Evolutionary conservation across 2,329 filamentous ascomycete genomes (phyloP).

Genomic region (Penicillium decumbens): DNA sequence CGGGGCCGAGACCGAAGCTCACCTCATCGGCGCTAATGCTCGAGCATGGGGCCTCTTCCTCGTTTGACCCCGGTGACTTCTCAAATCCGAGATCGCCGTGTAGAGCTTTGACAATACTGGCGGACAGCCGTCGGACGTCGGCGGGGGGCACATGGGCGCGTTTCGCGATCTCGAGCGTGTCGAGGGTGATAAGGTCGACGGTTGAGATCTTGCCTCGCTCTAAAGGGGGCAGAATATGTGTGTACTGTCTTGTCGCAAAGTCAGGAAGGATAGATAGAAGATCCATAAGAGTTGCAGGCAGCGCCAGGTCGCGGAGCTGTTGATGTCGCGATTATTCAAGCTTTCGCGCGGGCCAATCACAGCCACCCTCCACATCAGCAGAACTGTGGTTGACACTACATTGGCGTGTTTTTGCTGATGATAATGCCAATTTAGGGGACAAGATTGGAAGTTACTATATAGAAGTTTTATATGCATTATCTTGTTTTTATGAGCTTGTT

Average conservation of each 20-base stretch:
- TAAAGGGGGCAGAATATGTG: slow-evolving; percentile 70
- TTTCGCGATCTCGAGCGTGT: slow-evolving; percentile 76
- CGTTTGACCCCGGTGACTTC: slow-evolving; percentile 4
- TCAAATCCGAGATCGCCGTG: slow-evolving; percentile 57
- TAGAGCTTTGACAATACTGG: slow-evolving; percentile 62
- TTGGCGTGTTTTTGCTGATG: too few relatives aligned
- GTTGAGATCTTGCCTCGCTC: slow-evolving; percentile 74
- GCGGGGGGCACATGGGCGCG: slow-evolving; percentile 75
- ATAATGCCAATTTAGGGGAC: too few relatives aligned
- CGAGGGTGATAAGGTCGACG: slow-evolving; percentile 78
- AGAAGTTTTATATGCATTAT: too few relatives aligned
- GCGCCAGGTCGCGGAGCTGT: slow-evolving; percentile 4
- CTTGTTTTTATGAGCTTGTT: too few relatives aligned
- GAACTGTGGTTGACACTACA: neutral
- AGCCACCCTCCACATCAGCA: neutral
- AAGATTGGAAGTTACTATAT: too few relatives aligned
- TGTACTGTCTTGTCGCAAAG: slow-evolving; percentile 67
- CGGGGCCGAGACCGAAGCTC: slow-evolving; percentile 15
- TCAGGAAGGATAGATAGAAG: slow-evolving; percentile 74
- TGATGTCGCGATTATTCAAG: slow-evolving; percentile 12
- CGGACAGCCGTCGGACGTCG: slow-evolving; percentile 70
- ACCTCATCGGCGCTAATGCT: slow-evolving; percentile 20
- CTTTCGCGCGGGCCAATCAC: slow-evolving; percentile 15
- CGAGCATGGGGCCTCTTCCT: slow-evolving; percentile 18
- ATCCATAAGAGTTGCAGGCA: slow-evolving; percentile 50